phyloP scores from a whole-genome alignment of 2,329 filamentous ascomycete genomes.

The Furcasterigmium sp. region DNA sequence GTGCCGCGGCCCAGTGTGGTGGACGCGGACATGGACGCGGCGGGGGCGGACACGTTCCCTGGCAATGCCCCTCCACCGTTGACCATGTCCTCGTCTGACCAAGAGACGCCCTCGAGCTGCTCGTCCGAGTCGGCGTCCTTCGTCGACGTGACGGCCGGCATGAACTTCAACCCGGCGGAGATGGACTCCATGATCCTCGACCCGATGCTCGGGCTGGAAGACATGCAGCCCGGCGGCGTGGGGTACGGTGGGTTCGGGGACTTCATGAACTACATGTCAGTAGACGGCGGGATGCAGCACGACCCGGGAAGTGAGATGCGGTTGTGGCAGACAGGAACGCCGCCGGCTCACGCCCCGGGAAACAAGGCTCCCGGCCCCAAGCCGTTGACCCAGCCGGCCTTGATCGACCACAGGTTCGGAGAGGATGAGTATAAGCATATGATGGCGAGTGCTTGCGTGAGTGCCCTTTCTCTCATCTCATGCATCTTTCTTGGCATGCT shows the following conservation, averaged over 20 bases:
- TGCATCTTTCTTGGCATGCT: background rate
- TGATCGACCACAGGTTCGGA: background rate
- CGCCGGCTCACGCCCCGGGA: constrained; percentile 1
- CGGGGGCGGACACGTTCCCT: too few relatives aligned
- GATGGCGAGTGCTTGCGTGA: constrained; percentile 2
- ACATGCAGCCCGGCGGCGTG: background rate
- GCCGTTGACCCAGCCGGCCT: constrained; percentile 1
- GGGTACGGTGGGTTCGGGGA: background rate
- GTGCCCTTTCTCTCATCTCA: background rate
- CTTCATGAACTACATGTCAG: background rate
- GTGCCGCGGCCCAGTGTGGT: background rate
- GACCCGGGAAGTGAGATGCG: constrained; percentile 8
- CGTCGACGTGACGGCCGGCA: constrained; percentile 4
- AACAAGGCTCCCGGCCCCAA: constrained; percentile 3
- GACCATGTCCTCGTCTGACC: constrained; percentile 8
- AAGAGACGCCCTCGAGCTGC: background rate
- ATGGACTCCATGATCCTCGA: constrained; percentile 15
- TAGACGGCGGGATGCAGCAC: background rate
- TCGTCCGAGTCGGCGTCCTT: background rate
- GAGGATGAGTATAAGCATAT: constrained; percentile 3
- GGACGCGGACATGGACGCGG: constrained; percentile 1
- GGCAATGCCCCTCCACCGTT: too few relatives aligned
- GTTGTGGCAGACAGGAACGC: constrained; percentile 7
- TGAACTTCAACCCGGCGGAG: constrained; percentile 22
- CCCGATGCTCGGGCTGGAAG: too few relatives aligned